Evolutionary conservation across 1,284 basidiomycete species (phyloP).

Genomic region (Fomitopsis betulina): DNA sequence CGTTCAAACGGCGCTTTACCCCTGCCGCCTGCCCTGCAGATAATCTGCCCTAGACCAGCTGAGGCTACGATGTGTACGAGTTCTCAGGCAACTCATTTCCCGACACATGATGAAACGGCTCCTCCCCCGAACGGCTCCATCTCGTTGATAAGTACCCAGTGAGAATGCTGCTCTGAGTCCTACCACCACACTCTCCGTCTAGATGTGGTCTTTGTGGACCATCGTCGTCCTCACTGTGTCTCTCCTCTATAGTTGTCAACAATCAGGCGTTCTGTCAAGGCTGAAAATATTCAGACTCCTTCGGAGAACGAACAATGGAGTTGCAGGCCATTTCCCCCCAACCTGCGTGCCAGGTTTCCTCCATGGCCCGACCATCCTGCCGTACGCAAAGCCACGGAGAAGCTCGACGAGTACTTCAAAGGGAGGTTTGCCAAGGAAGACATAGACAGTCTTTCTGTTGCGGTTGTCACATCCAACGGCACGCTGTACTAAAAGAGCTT

Average conservation of each 20-base stretch:
- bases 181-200: not conserved
- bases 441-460: constrained; percentile 16
- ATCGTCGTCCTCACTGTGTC: not conserved
- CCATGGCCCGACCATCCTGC: constrained; percentile 1
- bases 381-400: not conserved
- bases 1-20: too few relatives aligned
- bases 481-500: constrained; percentile 11
- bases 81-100: too few relatives aligned
- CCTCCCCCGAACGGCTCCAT: too few relatives aligned
- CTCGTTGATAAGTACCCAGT: too few relatives aligned
- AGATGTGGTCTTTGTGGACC: not conserved
- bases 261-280: not conserved
- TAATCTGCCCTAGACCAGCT: too few relatives aligned
- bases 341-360: constrained; percentile 9
- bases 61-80: too few relatives aligned
- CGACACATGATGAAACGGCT: too few relatives aligned
- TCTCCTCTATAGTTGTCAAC: not conserved
- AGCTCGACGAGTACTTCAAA: constrained; percentile 4
- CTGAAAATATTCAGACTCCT: not conserved
- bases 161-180: too few relatives aligned
- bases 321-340: constrained; percentile 12
- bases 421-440: constrained; percentile 6
- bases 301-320: constrained; percentile 5
- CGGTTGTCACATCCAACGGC: constrained; percentile 9
- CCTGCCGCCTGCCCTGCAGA: too few relatives aligned